phyloP scores from a whole-genome alignment of 352 stramenopile species.

The Phytophthora pinifolia region DNA sequence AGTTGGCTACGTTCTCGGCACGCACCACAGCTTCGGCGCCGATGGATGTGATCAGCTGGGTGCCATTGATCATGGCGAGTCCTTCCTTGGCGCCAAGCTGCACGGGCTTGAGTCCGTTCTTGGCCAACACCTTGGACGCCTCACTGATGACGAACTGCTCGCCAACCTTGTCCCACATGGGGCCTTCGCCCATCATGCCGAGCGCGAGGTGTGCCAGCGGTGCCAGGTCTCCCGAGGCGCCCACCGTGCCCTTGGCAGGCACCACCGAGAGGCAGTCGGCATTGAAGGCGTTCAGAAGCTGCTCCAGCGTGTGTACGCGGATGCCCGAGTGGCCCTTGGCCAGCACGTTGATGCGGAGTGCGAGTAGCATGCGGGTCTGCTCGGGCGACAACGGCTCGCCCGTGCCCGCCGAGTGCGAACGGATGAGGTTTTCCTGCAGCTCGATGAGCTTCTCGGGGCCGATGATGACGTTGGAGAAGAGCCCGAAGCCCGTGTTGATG shows the following conservation, averaged over 20 bases:
- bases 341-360: constrained; percentile 88
- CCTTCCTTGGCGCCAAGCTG: constrained; percentile 88
- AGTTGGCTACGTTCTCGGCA: constrained; percentile 70
- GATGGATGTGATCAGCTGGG: constrained; percentile 88
- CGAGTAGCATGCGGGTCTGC: constrained; percentile 86
- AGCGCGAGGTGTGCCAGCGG: constrained; percentile 87
- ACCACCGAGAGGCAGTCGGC: constrained; percentile 85
- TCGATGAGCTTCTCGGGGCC: constrained; percentile 80
- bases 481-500: constrained; percentile 92
- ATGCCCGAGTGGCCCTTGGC: constrained; percentile 89
- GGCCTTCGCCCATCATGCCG: constrained; percentile 88
- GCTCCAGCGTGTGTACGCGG: constrained; percentile 69
- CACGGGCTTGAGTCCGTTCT: constrained; percentile 71
- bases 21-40: constrained; percentile 80
- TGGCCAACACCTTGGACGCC: constrained; percentile 64
- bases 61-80: constrained; percentile 92
- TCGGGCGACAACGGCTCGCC: constrained; percentile 70
- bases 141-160: constrained; percentile 56
- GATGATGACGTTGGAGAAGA: constrained; percentile 92
- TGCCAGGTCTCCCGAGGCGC: constrained; percentile 87
- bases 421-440: constrained; percentile 86
- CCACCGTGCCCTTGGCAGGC: constrained; percentile 82
- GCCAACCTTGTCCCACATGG: constrained; percentile 82
- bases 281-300: constrained; percentile 87
- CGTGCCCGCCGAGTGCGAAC: constrained; percentile 78